A percentile compares a stretch with the other conserved stretches of the same genome.
Conservation (phyloP, 169 alveolate species). For the Eimeria falciformis region DNA sequence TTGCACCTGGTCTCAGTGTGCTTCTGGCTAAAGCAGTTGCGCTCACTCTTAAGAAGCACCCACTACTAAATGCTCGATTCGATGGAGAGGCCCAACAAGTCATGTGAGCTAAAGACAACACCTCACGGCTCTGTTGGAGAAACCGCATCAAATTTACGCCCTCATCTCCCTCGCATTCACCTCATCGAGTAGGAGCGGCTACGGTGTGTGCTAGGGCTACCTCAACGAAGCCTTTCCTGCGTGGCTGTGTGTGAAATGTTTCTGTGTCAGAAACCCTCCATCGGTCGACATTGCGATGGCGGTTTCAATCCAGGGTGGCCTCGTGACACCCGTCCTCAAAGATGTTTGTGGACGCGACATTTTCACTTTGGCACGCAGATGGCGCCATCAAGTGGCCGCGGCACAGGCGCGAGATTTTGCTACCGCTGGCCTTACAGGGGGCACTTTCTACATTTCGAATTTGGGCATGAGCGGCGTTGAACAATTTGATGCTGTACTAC, state of each 20-base stretch:
- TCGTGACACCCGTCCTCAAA: constrained; percentile 82
- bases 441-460: constrained; percentile 92
- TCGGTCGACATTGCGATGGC: constrained; percentile 82
- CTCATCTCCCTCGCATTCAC: background rate
- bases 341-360: constrained; percentile 74
- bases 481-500: constrained; percentile 89
- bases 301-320: constrained; percentile 79
- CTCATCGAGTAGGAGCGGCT: too few relatives aligned
- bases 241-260: background rate
- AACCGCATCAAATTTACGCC: background rate
- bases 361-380: constrained; percentile 78
- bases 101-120: constrained; percentile 16
- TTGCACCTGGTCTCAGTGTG: constrained; percentile 46
- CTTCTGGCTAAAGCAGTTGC: constrained; percentile 82
- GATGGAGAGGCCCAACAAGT: constrained; percentile 70
- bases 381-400: constrained; percentile 87
- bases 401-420: constrained; percentile 87
- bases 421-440: constrained; percentile 87
- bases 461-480: constrained; percentile 93
- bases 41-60: constrained; percentile 80
- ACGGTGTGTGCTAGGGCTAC: background rate
- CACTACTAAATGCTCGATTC: constrained; percentile 81
- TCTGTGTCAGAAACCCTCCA: constrained; percentile 63
- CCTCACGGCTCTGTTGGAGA: background rate
- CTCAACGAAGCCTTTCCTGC: background rate